Percentiles rank a stretch among this genome's conserved stretches.
Evolutionary conservation across 176 grass and related monocot genomes (phyloP).

Genomic region (Zizania latifolia): DNA sequence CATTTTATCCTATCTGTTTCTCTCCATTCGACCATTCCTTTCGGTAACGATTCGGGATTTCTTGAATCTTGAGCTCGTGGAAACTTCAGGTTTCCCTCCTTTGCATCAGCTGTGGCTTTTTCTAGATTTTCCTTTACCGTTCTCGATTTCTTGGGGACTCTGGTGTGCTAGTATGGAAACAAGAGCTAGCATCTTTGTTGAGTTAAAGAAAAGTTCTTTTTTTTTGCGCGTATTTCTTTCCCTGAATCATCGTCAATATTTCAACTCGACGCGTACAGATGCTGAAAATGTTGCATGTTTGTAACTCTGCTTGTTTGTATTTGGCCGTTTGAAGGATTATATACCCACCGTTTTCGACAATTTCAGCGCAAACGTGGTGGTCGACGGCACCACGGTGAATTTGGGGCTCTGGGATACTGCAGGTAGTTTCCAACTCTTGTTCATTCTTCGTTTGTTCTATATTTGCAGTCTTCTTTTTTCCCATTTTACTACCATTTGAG

Average conservation of each 20-base stretch:
- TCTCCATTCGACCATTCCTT: neutral
- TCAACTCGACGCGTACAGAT: neutral
- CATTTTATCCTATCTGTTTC: neutral
- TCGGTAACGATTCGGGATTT: neutral
- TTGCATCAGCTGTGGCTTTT: neutral
- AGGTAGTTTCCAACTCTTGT: conserved; percentile 21
- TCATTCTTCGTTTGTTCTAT: neutral
- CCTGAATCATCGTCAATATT: neutral
- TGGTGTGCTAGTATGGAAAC: neutral
- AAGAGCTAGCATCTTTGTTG: neutral
- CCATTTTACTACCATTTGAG: neutral
- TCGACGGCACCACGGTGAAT: conserved; percentile 86
- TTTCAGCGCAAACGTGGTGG: conserved; percentile 88
- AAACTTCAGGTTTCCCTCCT: neutral
- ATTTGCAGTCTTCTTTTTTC: neutral
- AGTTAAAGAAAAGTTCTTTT: neutral
- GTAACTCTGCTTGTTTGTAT: neutral
- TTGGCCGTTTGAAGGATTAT: conserved; percentile 56
- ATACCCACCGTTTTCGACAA: conserved; percentile 92
- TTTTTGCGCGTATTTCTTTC: neutral
- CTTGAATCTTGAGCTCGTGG: neutral
- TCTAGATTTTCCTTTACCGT: neutral
- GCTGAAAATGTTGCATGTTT: neutral
- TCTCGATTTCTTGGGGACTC: neutral
- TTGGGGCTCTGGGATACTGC: conserved; percentile 92